A percentile compares a stretch with the other conserved stretches of the same genome.
These are phyloP conservation scores for Eleusine indica DNA, from an alignment of 176 grass and related monocot species.

Conservation along the genomic window DNA sequence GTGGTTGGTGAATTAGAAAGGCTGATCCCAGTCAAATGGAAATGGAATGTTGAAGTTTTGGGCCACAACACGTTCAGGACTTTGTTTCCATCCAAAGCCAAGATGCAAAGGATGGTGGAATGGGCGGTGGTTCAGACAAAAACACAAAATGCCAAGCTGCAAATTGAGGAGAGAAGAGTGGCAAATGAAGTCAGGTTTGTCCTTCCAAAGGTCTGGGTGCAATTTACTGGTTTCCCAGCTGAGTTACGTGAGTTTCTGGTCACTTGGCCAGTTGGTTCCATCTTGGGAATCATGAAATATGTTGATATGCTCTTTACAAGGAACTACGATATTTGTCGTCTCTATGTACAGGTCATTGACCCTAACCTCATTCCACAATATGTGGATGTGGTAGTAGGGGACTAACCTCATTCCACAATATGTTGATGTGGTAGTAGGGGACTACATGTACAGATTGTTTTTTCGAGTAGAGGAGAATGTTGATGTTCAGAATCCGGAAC, in stretches of 20 bases:
- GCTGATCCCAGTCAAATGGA: too few relatives aligned
- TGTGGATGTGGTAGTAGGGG: neutral
- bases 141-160: accelerated
- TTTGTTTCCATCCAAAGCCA: too few relatives aligned
- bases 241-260: neutral
- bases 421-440: neutral
- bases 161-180: too few relatives aligned
- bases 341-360: neutral
- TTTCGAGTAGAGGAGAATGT: too few relatives aligned
- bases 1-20: too few relatives aligned
- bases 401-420: too few relatives aligned
- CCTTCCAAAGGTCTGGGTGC: neutral
- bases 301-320: neutral
- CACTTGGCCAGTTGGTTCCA: neutral
- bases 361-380: neutral
- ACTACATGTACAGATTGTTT: neutral
- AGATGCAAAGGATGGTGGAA: too few relatives aligned
- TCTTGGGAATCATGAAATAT: neutral
- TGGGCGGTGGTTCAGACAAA: too few relatives aligned
- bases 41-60: too few relatives aligned
- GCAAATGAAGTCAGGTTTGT: neutral
- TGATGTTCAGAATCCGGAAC: too few relatives aligned
- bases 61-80: too few relatives aligned
- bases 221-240: neutral
- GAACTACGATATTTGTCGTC: neutral